These are phyloP conservation scores for Metschnikowia proteae DNA, from an alignment of 805 yeast species.

Conservation along the genomic window DNA sequence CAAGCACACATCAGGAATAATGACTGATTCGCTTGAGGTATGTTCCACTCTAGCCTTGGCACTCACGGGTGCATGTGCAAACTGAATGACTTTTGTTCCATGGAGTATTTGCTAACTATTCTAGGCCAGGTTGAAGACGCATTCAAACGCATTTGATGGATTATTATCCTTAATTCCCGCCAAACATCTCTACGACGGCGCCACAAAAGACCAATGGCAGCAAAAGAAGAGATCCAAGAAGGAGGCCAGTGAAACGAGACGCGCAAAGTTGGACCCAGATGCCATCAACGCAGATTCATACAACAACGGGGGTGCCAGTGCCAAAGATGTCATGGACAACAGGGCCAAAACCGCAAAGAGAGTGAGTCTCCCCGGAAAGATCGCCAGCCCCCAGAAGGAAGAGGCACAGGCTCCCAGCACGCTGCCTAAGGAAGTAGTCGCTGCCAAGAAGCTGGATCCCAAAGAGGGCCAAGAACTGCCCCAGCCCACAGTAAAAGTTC, in stretches of 20 bases:
- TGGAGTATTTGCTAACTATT: background rate
- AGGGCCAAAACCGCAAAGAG: conserved; percentile 53
- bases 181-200: conserved; percentile 88
- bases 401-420: background rate
- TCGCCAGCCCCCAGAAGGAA: conserved; percentile 8
- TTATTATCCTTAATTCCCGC: conserved; percentile 89
- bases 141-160: conserved; percentile 83
- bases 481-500: background rate
- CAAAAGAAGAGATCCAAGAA: conserved; percentile 71
- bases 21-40: conserved; percentile 63
- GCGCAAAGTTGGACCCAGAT: conserved; percentile 73
- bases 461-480: conserved; percentile 6
- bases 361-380: conserved; percentile 38
- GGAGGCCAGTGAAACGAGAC: conserved; percentile 57
- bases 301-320: conserved; percentile 42
- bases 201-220: conserved; percentile 86
- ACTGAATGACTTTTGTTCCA: background rate
- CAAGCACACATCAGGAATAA: conserved; percentile 15
- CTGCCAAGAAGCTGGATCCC: background rate
- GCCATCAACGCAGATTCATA: conserved; percentile 42
- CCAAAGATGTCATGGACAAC: conserved; percentile 56
- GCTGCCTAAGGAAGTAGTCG: background rate
- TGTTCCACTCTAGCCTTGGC: conserved; percentile 21
- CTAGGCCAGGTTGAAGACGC: conserved; percentile 74
- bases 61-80: too few species aligned